These are phyloP conservation scores for Tulasnella sp. DNA, from an alignment of 768 basidiomycete species.

Conservation along the genomic window DNA sequence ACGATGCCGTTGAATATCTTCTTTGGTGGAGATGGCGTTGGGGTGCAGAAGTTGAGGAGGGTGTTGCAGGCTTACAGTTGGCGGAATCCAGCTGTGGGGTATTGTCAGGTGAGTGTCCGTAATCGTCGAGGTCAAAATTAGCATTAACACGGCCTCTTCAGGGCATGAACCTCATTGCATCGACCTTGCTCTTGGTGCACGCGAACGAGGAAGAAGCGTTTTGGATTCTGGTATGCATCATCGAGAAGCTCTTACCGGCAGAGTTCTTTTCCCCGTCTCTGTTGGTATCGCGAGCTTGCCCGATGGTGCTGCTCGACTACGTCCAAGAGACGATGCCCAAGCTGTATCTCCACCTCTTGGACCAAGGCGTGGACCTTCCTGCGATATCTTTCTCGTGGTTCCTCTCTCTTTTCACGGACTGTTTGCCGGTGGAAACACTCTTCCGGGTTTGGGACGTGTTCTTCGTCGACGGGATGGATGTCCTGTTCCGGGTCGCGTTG, in stretches of 20 bases:
- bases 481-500: conserved; percentile 81
- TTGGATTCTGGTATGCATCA: conserved; percentile 83
- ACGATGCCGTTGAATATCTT: conserved; percentile 91
- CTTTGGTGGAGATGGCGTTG: conserved; percentile 93
- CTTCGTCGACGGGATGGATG: conserved; percentile 84
- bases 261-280: conserved; percentile 91
- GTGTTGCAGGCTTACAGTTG: conserved; percentile 88
- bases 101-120: conserved; percentile 47
- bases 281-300: conserved; percentile 88
- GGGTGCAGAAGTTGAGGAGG: conserved; percentile 81
- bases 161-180: conserved; percentile 91
- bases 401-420: conserved; percentile 89
- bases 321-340: conserved; percentile 68
- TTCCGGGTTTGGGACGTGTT: conserved; percentile 96
- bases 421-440: conserved; percentile 91
- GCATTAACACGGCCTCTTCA: background rate
- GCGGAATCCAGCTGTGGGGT: conserved; percentile 90
- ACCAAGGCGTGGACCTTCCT: conserved; percentile 78
- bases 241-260: conserved; percentile 78
- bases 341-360: conserved; percentile 59
- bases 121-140: background rate
- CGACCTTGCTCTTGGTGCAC: conserved; percentile 83
- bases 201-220: conserved; percentile 96
- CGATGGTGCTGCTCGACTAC: conserved; percentile 79
- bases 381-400: conserved; percentile 99